A percentile compares a stretch with the other conserved stretches of the same genome.
phyloP scores from a whole-genome alignment of 106 monocot genomes.

The Acanthochlamys bracteata region DNA sequence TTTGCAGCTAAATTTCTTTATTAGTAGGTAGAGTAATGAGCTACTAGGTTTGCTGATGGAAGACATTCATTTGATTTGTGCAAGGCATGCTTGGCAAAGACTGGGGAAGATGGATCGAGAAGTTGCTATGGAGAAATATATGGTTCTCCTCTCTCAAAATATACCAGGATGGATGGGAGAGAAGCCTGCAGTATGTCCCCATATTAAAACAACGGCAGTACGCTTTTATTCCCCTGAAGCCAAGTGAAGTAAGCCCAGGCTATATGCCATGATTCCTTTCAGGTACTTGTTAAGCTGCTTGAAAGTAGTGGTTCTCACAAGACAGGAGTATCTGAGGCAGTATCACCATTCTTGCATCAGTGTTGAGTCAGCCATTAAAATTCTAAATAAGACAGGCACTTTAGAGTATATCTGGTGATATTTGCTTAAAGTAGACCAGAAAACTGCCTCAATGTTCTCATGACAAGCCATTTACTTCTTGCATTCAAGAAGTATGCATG shows the following conservation, averaged over 20 bases:
- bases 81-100: slow-evolving; percentile 67
- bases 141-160: slow-evolving; percentile 31
- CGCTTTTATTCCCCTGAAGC: neutral
- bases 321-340: neutral
- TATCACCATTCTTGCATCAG: too few relatives aligned
- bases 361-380: too few relatives aligned
- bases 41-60: slow-evolving; percentile 11
- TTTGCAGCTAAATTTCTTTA: neutral
- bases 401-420: too few relatives aligned
- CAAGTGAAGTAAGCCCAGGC: neutral
- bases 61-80: slow-evolving; percentile 16
- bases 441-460: too few relatives aligned
- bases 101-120: slow-evolving; percentile 61
- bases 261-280: neutral
- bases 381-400: too few relatives aligned
- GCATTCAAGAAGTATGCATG: too few relatives aligned
- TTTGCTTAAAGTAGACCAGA: too few relatives aligned
- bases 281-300: neutral
- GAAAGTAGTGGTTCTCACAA: slow-evolving; percentile 8
- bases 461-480: too few relatives aligned
- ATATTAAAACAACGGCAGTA: neutral
- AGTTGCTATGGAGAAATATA: slow-evolving; percentile 62
- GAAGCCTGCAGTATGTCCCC: slow-evolving; percentile 16
- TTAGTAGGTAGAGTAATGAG: neutral
- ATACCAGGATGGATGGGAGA: slow-evolving; percentile 44